A percentile compares a stretch with the other conserved stretches of the same genome.
Conservation (phyloP, 1,284 basidiomycete species). For the Boletellus deceptivus region DNA sequence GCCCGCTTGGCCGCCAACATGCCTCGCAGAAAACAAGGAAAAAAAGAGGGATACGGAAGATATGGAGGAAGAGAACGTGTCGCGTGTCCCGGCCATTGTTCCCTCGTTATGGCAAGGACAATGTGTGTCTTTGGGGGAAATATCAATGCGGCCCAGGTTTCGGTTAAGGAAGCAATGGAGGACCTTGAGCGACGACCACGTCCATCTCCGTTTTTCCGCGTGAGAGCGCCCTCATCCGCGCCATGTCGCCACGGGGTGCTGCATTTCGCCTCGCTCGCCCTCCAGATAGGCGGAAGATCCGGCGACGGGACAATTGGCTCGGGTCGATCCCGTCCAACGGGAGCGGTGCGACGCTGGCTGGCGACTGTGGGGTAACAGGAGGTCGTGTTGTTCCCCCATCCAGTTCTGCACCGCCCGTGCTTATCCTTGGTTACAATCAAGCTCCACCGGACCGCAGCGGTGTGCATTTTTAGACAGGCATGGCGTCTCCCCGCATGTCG, state of each 20-base stretch:
- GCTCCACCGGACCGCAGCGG: too few relatives aligned
- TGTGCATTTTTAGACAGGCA: too few relatives aligned
- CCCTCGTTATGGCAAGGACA: constrained; percentile 32
- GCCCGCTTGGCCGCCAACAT: constrained; percentile 10
- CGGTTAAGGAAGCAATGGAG: constrained; percentile 17
- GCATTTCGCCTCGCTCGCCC: neutral
- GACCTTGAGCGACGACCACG: constrained; percentile 15
- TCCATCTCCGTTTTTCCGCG: constrained; percentile 16
- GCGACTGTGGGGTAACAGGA: neutral
- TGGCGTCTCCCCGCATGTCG: constrained; percentile 3
- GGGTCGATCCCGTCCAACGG: constrained; percentile 23
- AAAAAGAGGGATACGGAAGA: neutral
- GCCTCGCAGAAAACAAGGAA: constrained; percentile 6
- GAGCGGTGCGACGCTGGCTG: neutral
- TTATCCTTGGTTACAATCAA: too few relatives aligned
- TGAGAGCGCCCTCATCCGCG: constrained; percentile 1
- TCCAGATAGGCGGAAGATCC: constrained; percentile 15
- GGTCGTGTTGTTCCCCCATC: too few relatives aligned
- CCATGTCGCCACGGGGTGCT: neutral
- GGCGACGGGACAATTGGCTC: constrained; percentile 18
- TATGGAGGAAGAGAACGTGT: too few relatives aligned
- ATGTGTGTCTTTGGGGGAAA: constrained; percentile 21
- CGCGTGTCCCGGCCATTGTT: constrained; percentile 28
- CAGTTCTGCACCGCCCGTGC: too few relatives aligned
- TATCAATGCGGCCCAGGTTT: constrained; percentile 3